Evolutionary conservation across 148 eudicot genomes (phyloP), one percentile per base, ranked within the genome.

Genomic region (Polygonum aviculare): DNA sequence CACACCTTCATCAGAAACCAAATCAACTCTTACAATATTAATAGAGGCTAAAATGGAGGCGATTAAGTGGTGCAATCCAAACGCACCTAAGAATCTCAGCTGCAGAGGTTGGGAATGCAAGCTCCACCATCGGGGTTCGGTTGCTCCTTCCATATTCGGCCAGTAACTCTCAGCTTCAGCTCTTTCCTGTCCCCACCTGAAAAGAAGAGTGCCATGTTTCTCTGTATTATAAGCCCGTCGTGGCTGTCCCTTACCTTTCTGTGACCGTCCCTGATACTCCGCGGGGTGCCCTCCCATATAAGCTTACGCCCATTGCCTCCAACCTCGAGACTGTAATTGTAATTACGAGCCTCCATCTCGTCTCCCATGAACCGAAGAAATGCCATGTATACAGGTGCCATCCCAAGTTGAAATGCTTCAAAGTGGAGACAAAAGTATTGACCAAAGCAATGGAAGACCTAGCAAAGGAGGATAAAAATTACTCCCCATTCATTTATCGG

Each of bases 381-480:
- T 39, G 97, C 97, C 94, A 91, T 91, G 74, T 91, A 91, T 36
- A 90, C 97, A 48, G 97, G 94, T 5, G 94, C 97, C 92, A 91
- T 86, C 5, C 97, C 93, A 2, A 91, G 92, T 78, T 91, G 97
- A 59, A 91, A 90, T 9, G 97, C 97, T 84, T 91, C 97, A 19
- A 91, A 91, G 79, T 91, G 96, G 76, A 91, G 96, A 79, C 96
- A 91, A 76, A 91, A 91, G 74, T 90, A 91, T 82, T 90, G 89
- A 41, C 97, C 97, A 65, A 88, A 91, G 71, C 97, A 91, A 81
- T 91, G 89, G 80, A 91, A 91, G 51, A 91, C 97, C 97, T 91
- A 83, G 44, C 72, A 11, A 41, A 67, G 3, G 69, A n/a, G 0
- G 78, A 77, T 33, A 70, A 75, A 44, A 44, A 44, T 44, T 44